A percentile compares a stretch with the other conserved stretches of the same genome.
These are phyloP conservation scores for Drosera spatulata DNA, from an alignment of 179 eudicot species.

Conservation along the genomic window DNA sequence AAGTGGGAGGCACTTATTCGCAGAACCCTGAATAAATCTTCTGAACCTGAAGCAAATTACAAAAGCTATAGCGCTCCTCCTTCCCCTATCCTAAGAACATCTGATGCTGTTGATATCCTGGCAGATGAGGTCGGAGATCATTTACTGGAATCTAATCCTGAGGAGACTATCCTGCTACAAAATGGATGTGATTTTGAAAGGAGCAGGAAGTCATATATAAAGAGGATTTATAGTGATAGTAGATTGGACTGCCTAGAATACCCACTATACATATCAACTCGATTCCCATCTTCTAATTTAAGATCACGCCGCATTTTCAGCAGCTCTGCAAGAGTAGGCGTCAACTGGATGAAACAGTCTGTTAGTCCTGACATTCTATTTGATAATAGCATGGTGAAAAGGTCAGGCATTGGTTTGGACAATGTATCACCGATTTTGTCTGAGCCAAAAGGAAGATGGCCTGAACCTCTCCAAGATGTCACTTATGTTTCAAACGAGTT, in stretches of 20 bases:
- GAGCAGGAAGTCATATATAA: slow-evolving; percentile 27
- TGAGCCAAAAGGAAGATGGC: slow-evolving; percentile 20
- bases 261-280: slow-evolving; percentile 30
- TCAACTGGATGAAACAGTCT: no score
- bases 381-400: slow-evolving; percentile 27
- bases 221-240: slow-evolving; percentile 40
- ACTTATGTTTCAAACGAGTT: slow-evolving; percentile 32
- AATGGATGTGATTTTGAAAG: neutral
- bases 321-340: no score
- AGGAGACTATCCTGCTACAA: slow-evolving; percentile 13
- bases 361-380: slow-evolving; percentile 19
- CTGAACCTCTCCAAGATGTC: slow-evolving; percentile 29
- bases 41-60: slow-evolving; percentile 33
- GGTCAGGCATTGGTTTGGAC: slow-evolving; percentile 48
- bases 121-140: slow-evolving; percentile 24
- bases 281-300: slow-evolving; percentile 30
- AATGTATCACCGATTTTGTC: slow-evolving; percentile 26
- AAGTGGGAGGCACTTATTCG: slow-evolving; percentile 84
- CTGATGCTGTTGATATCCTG: slow-evolving; percentile 49
- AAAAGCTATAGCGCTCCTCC: slow-evolving; percentile 86
- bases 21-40: slow-evolving; percentile 47
- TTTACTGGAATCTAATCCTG: slow-evolving; percentile 11
- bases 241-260: slow-evolving; percentile 64
- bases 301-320: slow-evolving; percentile 11
- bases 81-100: slow-evolving; percentile 37